Evolutionary conservation across 805 yeast genomes (phyloP), one percentile per base, ranked within the genome.

Genomic region (Tetrapisispora taiwanensis): DNA sequence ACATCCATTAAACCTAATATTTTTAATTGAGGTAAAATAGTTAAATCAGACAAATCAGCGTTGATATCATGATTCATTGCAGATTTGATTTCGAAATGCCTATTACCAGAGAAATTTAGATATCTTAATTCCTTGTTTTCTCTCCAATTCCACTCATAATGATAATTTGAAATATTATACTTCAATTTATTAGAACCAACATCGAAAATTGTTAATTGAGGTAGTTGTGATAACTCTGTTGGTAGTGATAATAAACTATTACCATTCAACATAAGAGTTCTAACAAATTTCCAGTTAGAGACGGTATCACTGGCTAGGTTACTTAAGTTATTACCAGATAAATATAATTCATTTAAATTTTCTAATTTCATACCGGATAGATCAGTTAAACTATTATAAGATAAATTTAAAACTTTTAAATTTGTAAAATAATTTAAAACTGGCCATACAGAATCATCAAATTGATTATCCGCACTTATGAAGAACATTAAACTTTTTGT

Each of bases 71-170:
- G 73, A 40, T 48, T 55, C 31, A 61, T 53, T 42, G 74, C 68
- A 35, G 81, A 84, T 56, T 81, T 84, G 54, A 92, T 89, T 58
- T 92, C 97, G 50, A 92, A 78, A 50, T 96, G 74, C 58, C 84
- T 83, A 59, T 92, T 92, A 32, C 97, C 97, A 0, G 97, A 87
- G 46, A 92, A 81, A 60, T 90, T 92, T 59, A 92, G 73, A 55
- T 83, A 88, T 52, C 72, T 78, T 62, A 92, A 69, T 35, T 78
- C 76, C 43, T 74, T 69, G 58, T 92, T 92, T 69, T 79, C 80
- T 54, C 83, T 80, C 98, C 98, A 92, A 64, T 87, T 92, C 97
- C 97, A 92, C 60, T 92, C 98, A 58, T 86, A 90, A 14, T 92
- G 94, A 75, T 88, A 85, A 62, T 92, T 92, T 3, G 92, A 83